Conservation (phyloP, 306 rosid species). For the Acacia acuminata region DNA sequence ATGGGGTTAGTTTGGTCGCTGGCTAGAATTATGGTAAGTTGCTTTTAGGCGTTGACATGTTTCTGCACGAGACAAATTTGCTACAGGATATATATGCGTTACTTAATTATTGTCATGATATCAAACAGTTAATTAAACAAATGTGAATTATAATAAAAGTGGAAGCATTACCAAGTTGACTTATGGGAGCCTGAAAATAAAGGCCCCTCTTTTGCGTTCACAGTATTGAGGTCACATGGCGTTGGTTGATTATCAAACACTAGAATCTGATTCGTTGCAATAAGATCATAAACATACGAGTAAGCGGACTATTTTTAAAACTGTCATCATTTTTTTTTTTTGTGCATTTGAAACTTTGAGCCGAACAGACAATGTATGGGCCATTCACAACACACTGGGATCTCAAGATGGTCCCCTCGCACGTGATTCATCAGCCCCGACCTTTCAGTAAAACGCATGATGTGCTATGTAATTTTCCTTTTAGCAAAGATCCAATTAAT, state of each 20-base stretch:
- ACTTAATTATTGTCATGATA: background rate
- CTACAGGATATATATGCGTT: background rate
- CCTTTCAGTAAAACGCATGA: background rate
- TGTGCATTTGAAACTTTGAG: background rate
- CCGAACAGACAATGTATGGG: background rate
- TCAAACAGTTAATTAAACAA: background rate
- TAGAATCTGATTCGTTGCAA: background rate
- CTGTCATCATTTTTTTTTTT: background rate
- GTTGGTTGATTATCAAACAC: conserved; percentile 16
- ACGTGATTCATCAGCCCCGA: background rate
- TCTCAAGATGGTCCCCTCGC: background rate
- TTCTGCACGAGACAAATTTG: conserved; percentile 17
- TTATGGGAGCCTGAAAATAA: background rate
- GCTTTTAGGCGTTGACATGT: conserved; percentile 11
- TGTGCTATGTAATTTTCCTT: background rate
- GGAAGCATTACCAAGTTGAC: conserved; percentile 18
- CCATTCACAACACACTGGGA: background rate
- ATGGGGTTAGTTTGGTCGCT: background rate
- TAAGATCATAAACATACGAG: background rate
- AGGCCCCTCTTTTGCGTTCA: background rate
- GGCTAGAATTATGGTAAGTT: background rate
- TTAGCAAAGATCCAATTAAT: background rate
- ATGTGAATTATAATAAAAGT: background rate
- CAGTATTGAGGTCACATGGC: background rate
- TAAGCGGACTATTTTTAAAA: background rate